Base-by-base conservation (phyloP, 257 asterid genomes). In the Cruciata laevipes region DNA sequence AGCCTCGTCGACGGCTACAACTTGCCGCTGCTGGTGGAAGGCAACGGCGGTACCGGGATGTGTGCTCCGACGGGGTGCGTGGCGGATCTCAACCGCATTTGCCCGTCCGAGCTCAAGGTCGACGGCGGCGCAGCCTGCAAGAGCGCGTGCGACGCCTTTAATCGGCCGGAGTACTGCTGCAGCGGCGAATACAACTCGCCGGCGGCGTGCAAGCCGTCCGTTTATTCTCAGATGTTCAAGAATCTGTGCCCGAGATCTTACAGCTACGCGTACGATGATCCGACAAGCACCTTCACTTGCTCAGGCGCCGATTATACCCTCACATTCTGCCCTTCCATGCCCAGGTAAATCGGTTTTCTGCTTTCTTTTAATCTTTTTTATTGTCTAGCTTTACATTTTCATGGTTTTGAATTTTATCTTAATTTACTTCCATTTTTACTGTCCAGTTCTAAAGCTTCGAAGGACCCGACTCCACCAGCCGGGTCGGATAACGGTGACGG, bases 1-100 rank as follows among this genome's bases (percentile, higher is more conserved):
- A 91, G 98, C 79, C 91, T 92, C 1, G 98, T 92, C 11, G 98
- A 92, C 76, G 98, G 98, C 25, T 92, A 92, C 85, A 92, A 92
- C 70, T 40, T 92, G 60, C 89, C 97, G 0, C 73, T 92, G 95
- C 74, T 87, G 31, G 88, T 92, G 0, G 98, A 89, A 40, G 86
- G 95, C 18, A 68, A 82, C 4, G 98, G 96, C 21, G 98, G 97
- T 37, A 80, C 95, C 69, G 98, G 98, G 12, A 76, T 73, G 90
- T 91, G 98, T 72, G 97, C 89, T 5, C 71, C 97, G n/a, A 92
- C 98, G 42, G 98, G 98, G 3, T 92, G 98, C 56, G 90, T 89
- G 17, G 82, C 96, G 83, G 98, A 92, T 83, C 87, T 92, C 71
- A 92, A 92, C 84, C 85, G 82, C 71, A 86, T 75, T 42, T 92